Conservation (phyloP, 2,329 filamentous ascomycete genomes). For the Pseudogymnoascus sp. region DNA sequence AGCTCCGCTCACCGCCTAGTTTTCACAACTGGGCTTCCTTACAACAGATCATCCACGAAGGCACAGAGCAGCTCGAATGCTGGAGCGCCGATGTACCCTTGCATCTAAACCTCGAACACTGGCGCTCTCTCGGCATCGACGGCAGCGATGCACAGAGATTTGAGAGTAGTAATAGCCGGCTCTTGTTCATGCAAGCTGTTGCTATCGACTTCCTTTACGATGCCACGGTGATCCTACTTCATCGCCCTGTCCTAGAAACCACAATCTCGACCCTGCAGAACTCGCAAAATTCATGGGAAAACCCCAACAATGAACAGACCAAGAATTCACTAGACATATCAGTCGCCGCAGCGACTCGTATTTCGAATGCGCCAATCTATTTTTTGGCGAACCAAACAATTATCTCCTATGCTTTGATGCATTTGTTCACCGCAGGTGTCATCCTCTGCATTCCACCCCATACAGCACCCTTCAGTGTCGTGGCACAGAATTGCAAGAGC, state of each 20-base stretch:
- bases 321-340: constrained; percentile 17
- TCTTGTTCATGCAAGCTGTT: constrained; percentile 11
- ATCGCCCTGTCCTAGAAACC: constrained; percentile 22
- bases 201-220: constrained; percentile 21
- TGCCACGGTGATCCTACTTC: constrained; percentile 17
- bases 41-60: constrained; percentile 15
- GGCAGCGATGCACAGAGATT: background rate
- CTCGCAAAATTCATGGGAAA: background rate
- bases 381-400: constrained; percentile 21
- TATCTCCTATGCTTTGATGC: constrained; percentile 3
- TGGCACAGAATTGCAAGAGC: constrained; percentile 25
- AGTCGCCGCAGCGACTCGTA: constrained; percentile 25
- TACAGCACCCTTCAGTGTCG: constrained; percentile 22
- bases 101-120: constrained; percentile 10
- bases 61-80: constrained; percentile 12
- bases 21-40: constrained; percentile 15
- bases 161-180: background rate
- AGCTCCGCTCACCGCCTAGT: constrained; percentile 17
- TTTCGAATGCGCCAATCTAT: constrained; percentile 23
- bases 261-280: background rate
- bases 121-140: background rate
- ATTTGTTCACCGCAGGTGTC: background rate
- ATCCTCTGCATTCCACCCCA: constrained; percentile 27
- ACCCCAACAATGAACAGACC: background rate
- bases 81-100: constrained; percentile 14